These are phyloP conservation scores for Nissolia schottii DNA, from an alignment of 306 rosid species.

Conservation along the genomic window DNA sequence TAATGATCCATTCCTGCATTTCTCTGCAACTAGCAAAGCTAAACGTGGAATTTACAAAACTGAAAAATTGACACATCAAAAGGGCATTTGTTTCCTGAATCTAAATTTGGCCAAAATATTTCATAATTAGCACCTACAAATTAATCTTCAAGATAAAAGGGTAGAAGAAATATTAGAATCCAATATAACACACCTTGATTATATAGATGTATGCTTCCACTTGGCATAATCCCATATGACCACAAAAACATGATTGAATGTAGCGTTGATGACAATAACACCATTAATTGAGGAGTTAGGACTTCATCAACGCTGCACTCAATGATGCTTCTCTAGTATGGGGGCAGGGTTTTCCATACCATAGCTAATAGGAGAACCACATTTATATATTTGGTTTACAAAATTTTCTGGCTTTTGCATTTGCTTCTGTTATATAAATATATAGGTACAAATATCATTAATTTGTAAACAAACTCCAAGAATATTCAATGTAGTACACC, in stretches of 20 bases:
- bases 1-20: background rate
- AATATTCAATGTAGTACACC: conserved; percentile 18
- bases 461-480: background rate
- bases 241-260: conserved; percentile 59
- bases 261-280: conserved; percentile 36
- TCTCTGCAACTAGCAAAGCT: background rate
- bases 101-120: background rate
- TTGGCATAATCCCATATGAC: conserved; percentile 8
- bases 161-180: background rate
- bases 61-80: background rate
- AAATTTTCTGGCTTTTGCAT: background rate
- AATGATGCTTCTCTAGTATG: conserved; percentile 62
- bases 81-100: background rate
- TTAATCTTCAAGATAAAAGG: background rate
- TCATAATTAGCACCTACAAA: background rate
- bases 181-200: conserved; percentile 1
- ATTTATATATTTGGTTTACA: background rate
- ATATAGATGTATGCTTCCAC: background rate
- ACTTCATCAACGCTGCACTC: conserved; percentile 94
- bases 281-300: background rate
- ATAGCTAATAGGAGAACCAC: background rate
- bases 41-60: background rate
- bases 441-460: background rate
- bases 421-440: background rate
- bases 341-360: conserved; percentile 24